Conservation (phyloP, 1,284 basidiomycete species). For the Ganoderma sp. region DNA sequence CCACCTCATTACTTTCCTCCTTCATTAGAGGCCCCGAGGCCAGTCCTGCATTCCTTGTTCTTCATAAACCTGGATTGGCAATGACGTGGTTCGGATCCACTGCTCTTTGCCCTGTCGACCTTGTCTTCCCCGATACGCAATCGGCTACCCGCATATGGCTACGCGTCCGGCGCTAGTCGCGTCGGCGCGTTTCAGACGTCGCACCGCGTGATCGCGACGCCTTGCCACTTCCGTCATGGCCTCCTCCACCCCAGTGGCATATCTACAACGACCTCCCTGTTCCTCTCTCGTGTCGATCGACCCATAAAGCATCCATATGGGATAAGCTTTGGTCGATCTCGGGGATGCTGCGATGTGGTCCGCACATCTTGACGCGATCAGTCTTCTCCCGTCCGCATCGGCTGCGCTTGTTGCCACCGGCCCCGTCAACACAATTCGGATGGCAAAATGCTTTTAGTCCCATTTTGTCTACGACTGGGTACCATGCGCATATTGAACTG, state of each 20-base stretch:
- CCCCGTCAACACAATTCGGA: not conserved
- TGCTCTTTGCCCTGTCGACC: constrained; percentile 5
- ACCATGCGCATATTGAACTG: not conserved
- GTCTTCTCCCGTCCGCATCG: constrained; percentile 1
- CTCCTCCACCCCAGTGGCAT: constrained; percentile 13
- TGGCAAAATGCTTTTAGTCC: not conserved
- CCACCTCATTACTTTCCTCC: constrained; percentile 1
- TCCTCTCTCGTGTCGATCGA: constrained; percentile 14
- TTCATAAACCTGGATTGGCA: not conserved
- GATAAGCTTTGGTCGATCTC: constrained; percentile 4
- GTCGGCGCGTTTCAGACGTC: constrained; percentile 12
- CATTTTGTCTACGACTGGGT: not conserved
- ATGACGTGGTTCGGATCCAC: constrained; percentile 8
- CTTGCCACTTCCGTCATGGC: constrained; percentile 27
- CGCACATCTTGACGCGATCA: constrained; percentile 2
- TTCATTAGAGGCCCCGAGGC: not conserved
- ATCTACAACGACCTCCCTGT: constrained; percentile 8
- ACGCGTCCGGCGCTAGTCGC: constrained; percentile 30
- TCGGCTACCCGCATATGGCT: constrained; percentile 17
- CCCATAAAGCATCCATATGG: not conserved
- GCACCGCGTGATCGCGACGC: constrained; percentile 31
- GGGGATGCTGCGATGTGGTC: not conserved
- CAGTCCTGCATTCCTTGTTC: not conserved
- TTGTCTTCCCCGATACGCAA: constrained; percentile 8
- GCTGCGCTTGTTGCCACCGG: not conserved